A percentile compares a stretch with the other conserved stretches of the same genome.
Evolutionary conservation across 2,329 filamentous ascomycete species (phyloP).

Genomic region (Helicocarpus griseus): DNA sequence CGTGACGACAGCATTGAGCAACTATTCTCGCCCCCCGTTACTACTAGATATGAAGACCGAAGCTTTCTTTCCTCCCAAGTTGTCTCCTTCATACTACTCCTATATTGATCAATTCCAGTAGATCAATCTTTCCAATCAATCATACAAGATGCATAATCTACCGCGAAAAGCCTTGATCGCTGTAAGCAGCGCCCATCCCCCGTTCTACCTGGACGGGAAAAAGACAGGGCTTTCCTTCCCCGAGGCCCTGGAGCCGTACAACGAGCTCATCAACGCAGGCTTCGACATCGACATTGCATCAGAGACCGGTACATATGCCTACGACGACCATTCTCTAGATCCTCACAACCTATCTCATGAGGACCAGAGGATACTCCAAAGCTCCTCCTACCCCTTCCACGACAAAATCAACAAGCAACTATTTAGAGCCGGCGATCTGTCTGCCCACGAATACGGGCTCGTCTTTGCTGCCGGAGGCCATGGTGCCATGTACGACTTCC

Average conservation of each 20-base stretch:
- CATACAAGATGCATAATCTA: constrained; percentile 9
- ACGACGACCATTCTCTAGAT: constrained; percentile 34
- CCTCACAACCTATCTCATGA: constrained; percentile 30
- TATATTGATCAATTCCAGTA: neutral
- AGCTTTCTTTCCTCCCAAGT: neutral
- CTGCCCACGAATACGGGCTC: constrained; percentile 14
- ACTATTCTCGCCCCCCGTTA: neutral
- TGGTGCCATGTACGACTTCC: constrained; percentile 39
- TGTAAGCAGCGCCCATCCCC: constrained; percentile 18
- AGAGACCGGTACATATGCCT: constrained; percentile 33
- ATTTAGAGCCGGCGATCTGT: constrained; percentile 14
- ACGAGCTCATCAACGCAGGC: constrained; percentile 25
- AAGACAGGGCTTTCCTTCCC: constrained; percentile 16
- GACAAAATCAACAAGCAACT: constrained; percentile 33
- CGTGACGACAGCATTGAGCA: neutral
- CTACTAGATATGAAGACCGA: neutral
- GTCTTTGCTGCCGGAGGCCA: constrained; percentile 21
- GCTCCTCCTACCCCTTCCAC: constrained; percentile 33
- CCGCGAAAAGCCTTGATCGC: constrained; percentile 14
- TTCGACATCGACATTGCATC: constrained; percentile 40
- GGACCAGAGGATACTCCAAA: constrained; percentile 30
- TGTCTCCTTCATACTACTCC: neutral
- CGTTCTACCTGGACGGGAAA: constrained; percentile 19
- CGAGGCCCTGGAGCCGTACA: constrained; percentile 13
- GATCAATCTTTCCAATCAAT: neutral